phyloP scores from a whole-genome alignment of 352 stramenopile genomes.

The Halophytophthora polymorphica region DNA sequence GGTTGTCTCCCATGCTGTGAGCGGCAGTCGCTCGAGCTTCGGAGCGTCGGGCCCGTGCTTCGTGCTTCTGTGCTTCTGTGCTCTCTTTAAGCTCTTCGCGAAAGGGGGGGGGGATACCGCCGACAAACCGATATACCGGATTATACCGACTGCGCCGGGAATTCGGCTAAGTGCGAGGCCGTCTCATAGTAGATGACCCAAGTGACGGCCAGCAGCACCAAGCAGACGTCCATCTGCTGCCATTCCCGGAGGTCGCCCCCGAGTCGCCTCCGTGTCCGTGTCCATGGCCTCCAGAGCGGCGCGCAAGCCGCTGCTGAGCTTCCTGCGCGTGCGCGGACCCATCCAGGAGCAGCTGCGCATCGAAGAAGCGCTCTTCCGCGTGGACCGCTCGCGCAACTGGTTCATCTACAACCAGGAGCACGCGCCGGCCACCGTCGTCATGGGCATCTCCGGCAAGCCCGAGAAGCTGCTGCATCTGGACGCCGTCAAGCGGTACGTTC shows the following conservation, averaged over 20 bases:
- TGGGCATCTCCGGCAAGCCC: slow-evolving; percentile 95
- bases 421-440: slow-evolving; percentile 83
- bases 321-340: slow-evolving; percentile 62
- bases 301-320: slow-evolving; percentile 55
- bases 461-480: slow-evolving; percentile 87
- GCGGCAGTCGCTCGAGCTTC: too few relatives aligned
- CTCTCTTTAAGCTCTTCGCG: background rate
- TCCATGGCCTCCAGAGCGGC: slow-evolving; percentile 10
- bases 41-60: background rate
- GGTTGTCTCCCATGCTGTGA: slow-evolving; percentile 46
- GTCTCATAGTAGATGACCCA: too few relatives aligned
- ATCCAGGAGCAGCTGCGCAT: slow-evolving; percentile 87
- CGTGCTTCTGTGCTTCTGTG: slow-evolving; percentile 1
- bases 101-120: too few relatives aligned
- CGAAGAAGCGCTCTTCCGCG: slow-evolving; percentile 92
- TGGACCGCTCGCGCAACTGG: slow-evolving; percentile 79
- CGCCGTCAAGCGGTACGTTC: slow-evolving; percentile 69
- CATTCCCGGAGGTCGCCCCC: background rate
- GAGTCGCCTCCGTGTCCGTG: background rate
- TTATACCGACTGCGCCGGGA: too few relatives aligned
- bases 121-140: too few relatives aligned
- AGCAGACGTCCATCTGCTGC: slow-evolving; percentile 4
- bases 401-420: slow-evolving; percentile 80
- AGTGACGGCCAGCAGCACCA: slow-evolving; percentile 4
- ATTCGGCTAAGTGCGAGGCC: too few relatives aligned